Evolutionary conservation across 805 yeast genomes (phyloP).

Genomic region (Saccharomycopsis sp.): DNA sequence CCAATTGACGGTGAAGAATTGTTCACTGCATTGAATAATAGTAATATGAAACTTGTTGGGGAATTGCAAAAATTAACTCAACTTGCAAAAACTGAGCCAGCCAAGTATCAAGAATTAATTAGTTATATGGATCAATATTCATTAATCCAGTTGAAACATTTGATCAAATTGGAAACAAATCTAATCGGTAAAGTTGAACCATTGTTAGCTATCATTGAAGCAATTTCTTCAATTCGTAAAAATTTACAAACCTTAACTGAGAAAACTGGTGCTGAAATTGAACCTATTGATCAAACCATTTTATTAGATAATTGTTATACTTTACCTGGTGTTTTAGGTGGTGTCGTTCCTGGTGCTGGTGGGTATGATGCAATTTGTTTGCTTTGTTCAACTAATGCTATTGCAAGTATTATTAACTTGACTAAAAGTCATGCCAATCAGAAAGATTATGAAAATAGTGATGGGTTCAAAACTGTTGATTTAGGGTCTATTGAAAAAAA

Average conservation of each 20-base stretch:
- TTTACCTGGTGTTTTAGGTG: conserved; percentile 77
- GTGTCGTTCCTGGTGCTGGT: conserved; percentile 99
- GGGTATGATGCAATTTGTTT: conserved; percentile 91
- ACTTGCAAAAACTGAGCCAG: conserved; percentile 28
- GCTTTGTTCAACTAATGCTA: conserved; percentile 45
- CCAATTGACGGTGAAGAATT: conserved; percentile 45
- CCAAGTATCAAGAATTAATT: conserved; percentile 28
- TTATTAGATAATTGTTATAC: conserved; percentile 52
- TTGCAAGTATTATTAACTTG: conserved; percentile 29
- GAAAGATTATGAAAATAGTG: neutral
- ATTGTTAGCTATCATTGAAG: conserved; percentile 31
- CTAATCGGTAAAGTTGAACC: conserved; percentile 22
- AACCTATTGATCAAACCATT: conserved; percentile 70
- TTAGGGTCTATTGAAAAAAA: conserved; percentile 24
- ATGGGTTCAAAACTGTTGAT: conserved; percentile 20
- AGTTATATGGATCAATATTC: conserved; percentile 15
- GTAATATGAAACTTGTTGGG: conserved; percentile 52
- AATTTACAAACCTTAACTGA: conserved; percentile 54
- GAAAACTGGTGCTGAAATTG: conserved; percentile 76
- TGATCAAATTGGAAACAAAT: conserved; percentile 20
- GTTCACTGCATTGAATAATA: conserved; percentile 48
- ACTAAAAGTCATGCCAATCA: conserved; percentile 23
- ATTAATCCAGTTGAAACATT: conserved; percentile 21
- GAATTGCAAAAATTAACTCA: conserved; percentile 37
- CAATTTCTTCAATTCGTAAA: conserved; percentile 47